Evolutionary conservation across 495 filamentous ascomycete genomes (phyloP).

Genomic region (Xylona heveae): DNA sequence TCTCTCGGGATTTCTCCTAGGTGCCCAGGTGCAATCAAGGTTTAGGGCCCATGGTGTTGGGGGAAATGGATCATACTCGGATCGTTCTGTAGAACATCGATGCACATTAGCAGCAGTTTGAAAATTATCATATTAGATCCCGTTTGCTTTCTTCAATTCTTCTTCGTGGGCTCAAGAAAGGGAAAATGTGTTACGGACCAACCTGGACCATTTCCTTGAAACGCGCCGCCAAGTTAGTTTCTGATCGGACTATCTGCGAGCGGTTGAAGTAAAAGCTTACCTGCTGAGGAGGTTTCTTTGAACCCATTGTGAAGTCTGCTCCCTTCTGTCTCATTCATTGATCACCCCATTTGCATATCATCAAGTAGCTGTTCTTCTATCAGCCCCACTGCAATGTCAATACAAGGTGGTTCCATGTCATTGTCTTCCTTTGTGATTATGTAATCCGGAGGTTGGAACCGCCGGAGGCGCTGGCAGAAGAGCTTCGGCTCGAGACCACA

Average conservation of each 20-base stretch:
- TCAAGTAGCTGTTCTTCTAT: too few relatives aligned
- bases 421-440: too few relatives aligned
- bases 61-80: constrained; percentile 27
- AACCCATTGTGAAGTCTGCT: too few relatives aligned
- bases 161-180: constrained; percentile 7
- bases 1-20: too few relatives aligned
- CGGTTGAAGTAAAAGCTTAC: constrained; percentile 22
- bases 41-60: neutral
- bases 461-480: too few relatives aligned
- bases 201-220: constrained; percentile 96
- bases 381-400: too few relatives aligned
- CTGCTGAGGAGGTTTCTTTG: constrained; percentile 58
- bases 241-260: constrained; percentile 14
- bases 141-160: neutral
- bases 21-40: too few relatives aligned
- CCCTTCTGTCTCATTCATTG: too few relatives aligned
- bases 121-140: neutral
- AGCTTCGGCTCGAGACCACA: too few relatives aligned
- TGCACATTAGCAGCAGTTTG: constrained; percentile 3
- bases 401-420: too few relatives aligned
- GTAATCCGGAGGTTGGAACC: too few relatives aligned
- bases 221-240: constrained; percentile 3
- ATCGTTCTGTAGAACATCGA: constrained; percentile 25
- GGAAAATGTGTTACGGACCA: constrained; percentile 42
- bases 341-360: too few relatives aligned